Conservation (phyloP, 2,329 filamentous ascomycete species). For the Xylariomycetidae sp. region DNA sequence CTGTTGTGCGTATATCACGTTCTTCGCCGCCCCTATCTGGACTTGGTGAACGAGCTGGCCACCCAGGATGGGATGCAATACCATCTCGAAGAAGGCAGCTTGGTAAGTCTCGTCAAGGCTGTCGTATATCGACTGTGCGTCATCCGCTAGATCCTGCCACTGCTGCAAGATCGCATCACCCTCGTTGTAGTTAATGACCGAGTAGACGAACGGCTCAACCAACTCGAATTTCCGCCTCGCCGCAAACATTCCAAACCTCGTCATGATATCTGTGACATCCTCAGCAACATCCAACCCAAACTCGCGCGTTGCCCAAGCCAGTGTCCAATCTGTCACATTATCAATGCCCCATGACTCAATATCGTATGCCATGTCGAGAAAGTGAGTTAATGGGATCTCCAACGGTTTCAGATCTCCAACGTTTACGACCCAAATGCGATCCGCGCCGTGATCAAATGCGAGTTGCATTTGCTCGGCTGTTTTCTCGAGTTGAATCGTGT, state of each 20-base stretch:
- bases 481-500: conserved; percentile 61
- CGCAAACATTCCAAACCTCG: conserved; percentile 51
- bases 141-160: conserved; percentile 47
- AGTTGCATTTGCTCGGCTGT: conserved; percentile 63
- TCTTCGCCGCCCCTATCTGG: conserved; percentile 42
- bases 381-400: conserved; percentile 63
- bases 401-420: conserved; percentile 59
- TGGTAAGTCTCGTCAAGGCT: conserved; percentile 43
- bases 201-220: conserved; percentile 52
- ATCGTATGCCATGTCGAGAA: conserved; percentile 65
- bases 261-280: conserved; percentile 47
- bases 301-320: conserved; percentile 52
- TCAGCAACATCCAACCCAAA: conserved; percentile 46
- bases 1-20: conserved; percentile 47
- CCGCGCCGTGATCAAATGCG: conserved; percentile 52
- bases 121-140: conserved; percentile 54
- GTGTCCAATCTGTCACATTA: conserved; percentile 52
- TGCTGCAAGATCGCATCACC: conserved; percentile 49
- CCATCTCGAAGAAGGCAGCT: conserved; percentile 58
- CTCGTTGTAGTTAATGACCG: conserved; percentile 57
- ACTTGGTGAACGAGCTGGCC: conserved; percentile 51
- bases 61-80: conserved; percentile 54
- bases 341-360: conserved; percentile 51
- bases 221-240: conserved; percentile 57
- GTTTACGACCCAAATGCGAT: conserved; percentile 61